A percentile compares a stretch with the other conserved stretches of the same genome.
Conservation (phyloP, 2,329 filamentous ascomycete species). For the Aspergillus tubingensis region DNA sequence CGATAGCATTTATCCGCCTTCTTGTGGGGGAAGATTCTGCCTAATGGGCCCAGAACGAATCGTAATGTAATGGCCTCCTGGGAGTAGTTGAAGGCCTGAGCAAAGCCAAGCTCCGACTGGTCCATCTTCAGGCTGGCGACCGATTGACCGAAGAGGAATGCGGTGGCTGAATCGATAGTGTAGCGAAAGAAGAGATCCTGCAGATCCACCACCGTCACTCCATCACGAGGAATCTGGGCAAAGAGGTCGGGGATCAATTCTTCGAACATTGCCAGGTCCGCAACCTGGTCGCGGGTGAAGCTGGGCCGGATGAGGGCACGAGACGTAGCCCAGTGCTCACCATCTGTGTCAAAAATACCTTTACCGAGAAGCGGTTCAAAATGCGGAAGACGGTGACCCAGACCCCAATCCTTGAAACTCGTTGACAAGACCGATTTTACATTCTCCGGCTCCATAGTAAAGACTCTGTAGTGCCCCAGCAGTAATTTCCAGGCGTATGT, state of each 20-base stretch:
- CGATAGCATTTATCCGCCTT: constrained; percentile 23
- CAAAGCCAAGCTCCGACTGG: constrained; percentile 27
- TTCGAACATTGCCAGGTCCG: not conserved
- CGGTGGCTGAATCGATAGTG: constrained; percentile 63
- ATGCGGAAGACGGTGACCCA: not conserved
- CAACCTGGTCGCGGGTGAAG: not conserved
- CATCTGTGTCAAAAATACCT: constrained; percentile 1
- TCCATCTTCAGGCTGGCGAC: constrained; percentile 46
- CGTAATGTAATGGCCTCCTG: constrained; percentile 30
- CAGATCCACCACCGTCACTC: not conserved
- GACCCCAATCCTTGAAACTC: not conserved
- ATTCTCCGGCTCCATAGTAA: not conserved
- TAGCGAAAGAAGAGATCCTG: constrained; percentile 7
- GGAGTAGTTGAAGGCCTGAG: constrained; percentile 39
- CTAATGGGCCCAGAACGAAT: constrained; percentile 27
- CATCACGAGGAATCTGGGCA: not conserved
- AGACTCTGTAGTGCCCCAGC: not conserved
- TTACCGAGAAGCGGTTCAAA: not conserved
- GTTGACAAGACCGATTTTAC: not conserved
- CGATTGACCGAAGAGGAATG: constrained; percentile 66
- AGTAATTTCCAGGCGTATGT: not conserved
- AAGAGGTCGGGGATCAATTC: not conserved
- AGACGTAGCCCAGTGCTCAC: not conserved
- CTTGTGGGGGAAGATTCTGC: constrained; percentile 18
- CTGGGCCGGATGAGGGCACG: constrained; percentile 6